phyloP scores from a whole-genome alignment of 208 protist genomes.

The Acanthamoeba pearcei region DNA sequence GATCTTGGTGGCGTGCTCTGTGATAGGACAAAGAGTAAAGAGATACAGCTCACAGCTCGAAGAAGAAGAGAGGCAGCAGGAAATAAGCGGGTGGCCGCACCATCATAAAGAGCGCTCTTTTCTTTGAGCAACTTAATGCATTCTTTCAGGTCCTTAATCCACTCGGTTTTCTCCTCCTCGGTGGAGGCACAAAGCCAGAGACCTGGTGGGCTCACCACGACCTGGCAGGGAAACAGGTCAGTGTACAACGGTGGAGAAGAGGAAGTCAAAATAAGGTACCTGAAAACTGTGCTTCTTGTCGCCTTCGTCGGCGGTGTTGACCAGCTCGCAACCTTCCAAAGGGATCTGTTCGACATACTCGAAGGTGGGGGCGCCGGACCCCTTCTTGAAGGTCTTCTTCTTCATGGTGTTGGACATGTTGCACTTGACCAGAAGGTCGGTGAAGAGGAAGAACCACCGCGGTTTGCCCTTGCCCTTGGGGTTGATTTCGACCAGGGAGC shows the following conservation, averaged over 20 bases:
- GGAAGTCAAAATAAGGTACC: conserved; percentile 5
- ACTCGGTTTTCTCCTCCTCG: conserved; percentile 34
- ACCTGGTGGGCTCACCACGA: background rate
- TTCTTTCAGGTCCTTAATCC: conserved; percentile 41
- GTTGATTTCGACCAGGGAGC: conserved; percentile 45
- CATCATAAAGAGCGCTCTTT: conserved; percentile 46
- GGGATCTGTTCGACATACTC: conserved; percentile 25
- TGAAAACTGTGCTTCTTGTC: conserved; percentile 51
- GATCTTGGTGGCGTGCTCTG: conserved; percentile 65
- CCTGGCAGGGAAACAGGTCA: background rate
- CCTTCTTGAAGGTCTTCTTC: conserved; percentile 59
- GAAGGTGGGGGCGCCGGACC: background rate
- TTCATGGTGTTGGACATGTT: conserved; percentile 63
- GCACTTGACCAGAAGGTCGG: conserved; percentile 37
- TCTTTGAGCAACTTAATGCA: conserved; percentile 47
- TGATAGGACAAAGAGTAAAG: background rate
- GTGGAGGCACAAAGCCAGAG: conserved; percentile 26
- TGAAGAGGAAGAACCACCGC: conserved; percentile 69
- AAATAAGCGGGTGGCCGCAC: background rate
- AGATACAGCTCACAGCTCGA: background rate
- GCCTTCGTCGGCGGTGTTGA: conserved; percentile 30
- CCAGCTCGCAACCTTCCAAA: conserved; percentile 17
- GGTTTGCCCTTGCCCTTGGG: conserved; percentile 52
- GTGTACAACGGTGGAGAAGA: background rate
- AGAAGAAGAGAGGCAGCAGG: background rate